Evolutionary conservation across 2,329 filamentous ascomycete genomes (phyloP).

Genomic region (Exophiala sideris): DNA sequence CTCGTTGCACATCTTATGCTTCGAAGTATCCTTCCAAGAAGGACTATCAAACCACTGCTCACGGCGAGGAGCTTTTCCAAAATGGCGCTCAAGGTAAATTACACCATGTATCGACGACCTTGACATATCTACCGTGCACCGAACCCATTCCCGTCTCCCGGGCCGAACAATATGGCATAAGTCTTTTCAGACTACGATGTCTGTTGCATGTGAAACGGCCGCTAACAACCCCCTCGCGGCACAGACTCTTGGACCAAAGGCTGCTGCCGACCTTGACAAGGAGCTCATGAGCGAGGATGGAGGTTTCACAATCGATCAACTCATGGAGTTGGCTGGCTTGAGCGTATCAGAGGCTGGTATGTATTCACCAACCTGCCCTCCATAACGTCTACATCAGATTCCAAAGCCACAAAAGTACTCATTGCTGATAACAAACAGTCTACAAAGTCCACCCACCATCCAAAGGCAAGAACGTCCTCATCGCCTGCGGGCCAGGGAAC

Average conservation of each 20-base stretch:
- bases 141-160: too few relatives aligned
- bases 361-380: background rate
- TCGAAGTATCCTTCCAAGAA: conserved; percentile 7
- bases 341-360: conserved; percentile 86
- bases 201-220: background rate
- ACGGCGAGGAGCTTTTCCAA: conserved; percentile 27
- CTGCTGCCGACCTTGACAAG: conserved; percentile 82
- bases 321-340: conserved; percentile 94
- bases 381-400: conserved; percentile 2
- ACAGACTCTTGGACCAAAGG: conserved; percentile 80
- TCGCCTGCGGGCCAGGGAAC: conserved; percentile 85
- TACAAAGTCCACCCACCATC: conserved; percentile 76
- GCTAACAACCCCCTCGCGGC: background rate
- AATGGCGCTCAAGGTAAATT: conserved; percentile 42
- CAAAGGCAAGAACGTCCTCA: conserved; percentile 68
- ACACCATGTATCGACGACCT: background rate
- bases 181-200: background rate
- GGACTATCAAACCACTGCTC: conserved; percentile 9
- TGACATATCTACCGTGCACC: background rate
- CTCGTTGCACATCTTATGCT: conserved; percentile 4
- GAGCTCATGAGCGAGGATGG: conserved; percentile 84
- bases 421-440: conserved; percentile 50
- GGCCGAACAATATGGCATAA: background rate
- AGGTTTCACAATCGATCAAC: conserved; percentile 89
- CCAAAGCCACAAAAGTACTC: background rate